Conservation (phyloP, 148 eudicot species). For the Dianthus caryophyllus region DNA sequence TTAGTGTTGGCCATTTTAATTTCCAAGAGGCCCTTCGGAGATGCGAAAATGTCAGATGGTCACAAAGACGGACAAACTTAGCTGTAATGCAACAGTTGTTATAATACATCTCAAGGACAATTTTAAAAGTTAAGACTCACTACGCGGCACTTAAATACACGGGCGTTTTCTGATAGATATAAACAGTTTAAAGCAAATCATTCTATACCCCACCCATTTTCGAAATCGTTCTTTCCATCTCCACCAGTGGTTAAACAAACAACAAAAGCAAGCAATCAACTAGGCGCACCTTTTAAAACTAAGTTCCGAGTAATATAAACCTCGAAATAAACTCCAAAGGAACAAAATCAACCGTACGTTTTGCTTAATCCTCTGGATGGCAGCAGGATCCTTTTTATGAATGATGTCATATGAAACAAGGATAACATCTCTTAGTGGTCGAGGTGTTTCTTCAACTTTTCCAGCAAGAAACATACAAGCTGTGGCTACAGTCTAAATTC, state of each 20-base stretch:
- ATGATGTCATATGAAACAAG: slow-evolving; percentile 88
- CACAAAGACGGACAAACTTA: background rate
- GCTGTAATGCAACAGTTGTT: background rate
- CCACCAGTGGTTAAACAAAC: too few relatives aligned
- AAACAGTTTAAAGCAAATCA: too few relatives aligned
- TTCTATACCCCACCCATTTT: too few relatives aligned
- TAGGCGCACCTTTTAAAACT: too few relatives aligned
- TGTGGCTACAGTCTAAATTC: slow-evolving; percentile 79
- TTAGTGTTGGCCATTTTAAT: background rate
- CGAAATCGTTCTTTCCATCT: too few relatives aligned
- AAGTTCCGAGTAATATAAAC: background rate
- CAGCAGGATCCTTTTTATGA: slow-evolving; percentile 84
- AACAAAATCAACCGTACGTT: slow-evolving; percentile 43
- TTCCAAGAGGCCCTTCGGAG: background rate
- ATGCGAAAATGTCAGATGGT: background rate
- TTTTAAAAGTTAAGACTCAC: background rate
- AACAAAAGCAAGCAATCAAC: background rate
- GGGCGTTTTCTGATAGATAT: too few relatives aligned
- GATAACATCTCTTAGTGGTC: slow-evolving; percentile 88
- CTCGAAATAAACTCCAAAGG: background rate
- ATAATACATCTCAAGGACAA: background rate
- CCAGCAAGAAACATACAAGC: slow-evolving; percentile 99
- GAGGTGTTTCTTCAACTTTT: slow-evolving; percentile 99
- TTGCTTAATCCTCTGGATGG: slow-evolving; percentile 82
- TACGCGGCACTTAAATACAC: too few relatives aligned